A percentile compares a stretch with the other conserved stretches of the same genome.
phyloP scores from a whole-genome alignment of 2,329 filamentous ascomycete species.

The Chrysoporthe cubensis region DNA sequence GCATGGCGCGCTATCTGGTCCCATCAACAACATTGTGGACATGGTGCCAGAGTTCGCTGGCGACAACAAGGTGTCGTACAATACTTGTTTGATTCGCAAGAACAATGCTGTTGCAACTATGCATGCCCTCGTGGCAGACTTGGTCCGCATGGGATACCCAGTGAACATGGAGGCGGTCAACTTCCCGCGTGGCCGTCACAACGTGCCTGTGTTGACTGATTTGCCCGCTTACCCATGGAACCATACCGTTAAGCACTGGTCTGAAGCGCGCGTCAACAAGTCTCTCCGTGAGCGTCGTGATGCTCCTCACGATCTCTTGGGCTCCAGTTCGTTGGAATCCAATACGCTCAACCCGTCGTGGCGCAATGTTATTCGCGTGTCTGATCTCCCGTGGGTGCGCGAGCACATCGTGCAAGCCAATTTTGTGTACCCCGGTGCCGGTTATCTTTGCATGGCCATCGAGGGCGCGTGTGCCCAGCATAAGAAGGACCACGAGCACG shows the following conservation, averaged over 20 bases:
- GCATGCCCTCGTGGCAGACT: background rate
- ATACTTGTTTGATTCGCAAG: slow-evolving; percentile 10
- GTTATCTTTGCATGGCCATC: slow-evolving; percentile 21
- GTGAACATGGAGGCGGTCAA: slow-evolving; percentile 30
- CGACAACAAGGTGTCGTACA: slow-evolving; percentile 6
- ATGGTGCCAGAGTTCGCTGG: slow-evolving; percentile 3
- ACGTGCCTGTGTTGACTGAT: slow-evolving; percentile 30
- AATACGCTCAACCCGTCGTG: slow-evolving; percentile 39
- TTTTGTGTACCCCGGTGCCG: slow-evolving; percentile 13
- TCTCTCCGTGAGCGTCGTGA: slow-evolving; percentile 40
- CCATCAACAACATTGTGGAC: slow-evolving; percentile 1
- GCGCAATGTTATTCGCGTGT: slow-evolving; percentile 38
- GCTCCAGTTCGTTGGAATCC: slow-evolving; percentile 37
- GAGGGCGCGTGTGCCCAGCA: slow-evolving; percentile 8
- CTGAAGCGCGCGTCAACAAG: slow-evolving; percentile 40
- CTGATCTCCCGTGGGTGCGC: slow-evolving; percentile 14
- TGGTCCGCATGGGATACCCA: slow-evolving; percentile 1
- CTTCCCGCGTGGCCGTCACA: slow-evolving; percentile 35
- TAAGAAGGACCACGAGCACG: background rate
- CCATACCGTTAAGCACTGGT: slow-evolving; percentile 46
- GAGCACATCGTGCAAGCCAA: slow-evolving; percentile 11
- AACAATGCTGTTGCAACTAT: slow-evolving; percentile 10
- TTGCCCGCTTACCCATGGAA: slow-evolving; percentile 53
- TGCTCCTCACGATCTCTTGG: slow-evolving; percentile 45
- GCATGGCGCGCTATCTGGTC: slow-evolving; percentile 8